phyloP scores from a whole-genome alignment of 2,329 filamentous ascomycete genomes.

The Nannizziopsis arthrosporioides region DNA sequence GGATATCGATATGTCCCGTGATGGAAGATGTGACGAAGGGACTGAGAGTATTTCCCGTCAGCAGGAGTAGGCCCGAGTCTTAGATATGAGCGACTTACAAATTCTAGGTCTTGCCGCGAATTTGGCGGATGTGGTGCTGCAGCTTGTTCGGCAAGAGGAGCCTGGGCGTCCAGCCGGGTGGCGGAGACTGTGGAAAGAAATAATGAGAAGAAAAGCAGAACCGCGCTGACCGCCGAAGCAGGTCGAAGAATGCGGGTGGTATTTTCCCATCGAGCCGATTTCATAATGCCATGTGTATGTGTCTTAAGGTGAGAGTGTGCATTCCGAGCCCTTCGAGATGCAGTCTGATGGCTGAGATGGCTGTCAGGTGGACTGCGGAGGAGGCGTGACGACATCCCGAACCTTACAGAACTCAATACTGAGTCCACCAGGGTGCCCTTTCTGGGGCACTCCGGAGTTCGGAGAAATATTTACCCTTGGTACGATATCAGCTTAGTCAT shows the following conservation, averaged over 20 bases:
- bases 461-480: no score
- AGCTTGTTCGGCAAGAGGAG: background rate
- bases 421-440: background rate
- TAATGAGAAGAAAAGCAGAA: background rate
- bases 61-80: background rate
- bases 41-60: constrained; percentile 17
- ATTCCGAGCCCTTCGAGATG: no score
- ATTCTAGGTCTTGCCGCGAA: constrained; percentile 24
- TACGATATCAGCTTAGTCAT: no score
- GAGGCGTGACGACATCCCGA: no score
- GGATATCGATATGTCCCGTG: constrained; percentile 76
- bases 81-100: constrained; percentile 21
- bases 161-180: background rate
- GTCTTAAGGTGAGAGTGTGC: background rate
- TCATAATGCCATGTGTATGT: constrained; percentile 2
- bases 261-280: constrained; percentile 3
- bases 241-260: background rate
- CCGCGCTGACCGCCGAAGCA: constrained; percentile 2
- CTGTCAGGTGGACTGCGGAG: no score
- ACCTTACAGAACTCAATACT: no score
- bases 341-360: no score
- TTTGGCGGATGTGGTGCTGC: constrained; percentile 20
- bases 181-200: background rate
- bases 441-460: no score
- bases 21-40: constrained; percentile 79